Conservation (phyloP, 176 grass and related monocot genomes). For the Musa beccarii region DNA sequence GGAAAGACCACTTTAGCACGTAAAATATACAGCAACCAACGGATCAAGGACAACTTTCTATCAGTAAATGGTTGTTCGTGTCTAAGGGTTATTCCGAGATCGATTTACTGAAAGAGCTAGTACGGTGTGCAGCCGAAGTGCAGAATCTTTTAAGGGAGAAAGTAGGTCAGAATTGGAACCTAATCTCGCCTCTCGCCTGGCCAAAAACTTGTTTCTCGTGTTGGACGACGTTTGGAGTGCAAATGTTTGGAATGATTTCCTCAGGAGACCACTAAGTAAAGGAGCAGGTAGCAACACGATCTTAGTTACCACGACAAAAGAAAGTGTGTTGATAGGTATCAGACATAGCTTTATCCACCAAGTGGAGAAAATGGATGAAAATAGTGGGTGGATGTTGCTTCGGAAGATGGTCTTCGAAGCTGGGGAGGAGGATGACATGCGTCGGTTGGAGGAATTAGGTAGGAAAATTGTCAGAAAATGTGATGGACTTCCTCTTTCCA, state of each 20-base stretch:
- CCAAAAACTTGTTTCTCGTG: background rate
- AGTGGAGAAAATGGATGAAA: constrained; percentile 23
- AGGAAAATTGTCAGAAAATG: constrained; percentile 32
- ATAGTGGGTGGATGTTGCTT: constrained; percentile 25
- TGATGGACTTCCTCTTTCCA: constrained; percentile 33
- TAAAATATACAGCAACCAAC: background rate
- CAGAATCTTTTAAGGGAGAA: background rate
- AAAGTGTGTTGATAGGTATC: constrained; percentile 17
- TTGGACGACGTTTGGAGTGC: constrained; percentile 1
- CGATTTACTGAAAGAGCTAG: background rate
- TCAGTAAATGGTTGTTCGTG: background rate
- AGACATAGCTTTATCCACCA: constrained; percentile 12
- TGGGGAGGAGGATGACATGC: background rate
- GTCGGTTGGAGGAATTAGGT: background rate
- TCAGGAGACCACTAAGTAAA: background rate
- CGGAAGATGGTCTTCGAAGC: constrained; percentile 9
- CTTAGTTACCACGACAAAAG: constrained; percentile 3
- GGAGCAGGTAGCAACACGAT: background rate
- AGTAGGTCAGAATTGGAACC: background rate
- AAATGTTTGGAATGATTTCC: background rate
- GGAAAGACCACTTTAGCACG: background rate
- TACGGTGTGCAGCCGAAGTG: background rate
- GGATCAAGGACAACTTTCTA: background rate
- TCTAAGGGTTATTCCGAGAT: background rate
- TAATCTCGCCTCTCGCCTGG: background rate